Evolutionary conservation across 1,284 basidiomycete genomes (phyloP).

Genomic region (Ceratobasidium sp.): DNA sequence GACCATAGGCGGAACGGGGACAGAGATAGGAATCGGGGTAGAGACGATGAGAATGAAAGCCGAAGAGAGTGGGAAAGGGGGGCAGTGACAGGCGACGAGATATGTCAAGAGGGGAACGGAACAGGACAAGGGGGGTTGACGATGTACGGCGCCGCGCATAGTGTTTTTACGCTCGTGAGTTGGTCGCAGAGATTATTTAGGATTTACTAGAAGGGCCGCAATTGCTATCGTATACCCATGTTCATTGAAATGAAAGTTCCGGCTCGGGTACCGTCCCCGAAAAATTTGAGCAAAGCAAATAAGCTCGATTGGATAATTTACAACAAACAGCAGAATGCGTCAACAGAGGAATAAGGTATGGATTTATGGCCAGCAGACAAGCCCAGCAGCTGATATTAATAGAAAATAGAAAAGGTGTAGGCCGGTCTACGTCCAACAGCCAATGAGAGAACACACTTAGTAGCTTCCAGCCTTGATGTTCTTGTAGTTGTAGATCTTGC

Average conservation of each 20-base stretch:
- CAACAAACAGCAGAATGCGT: neutral
- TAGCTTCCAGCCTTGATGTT: conserved; percentile 3
- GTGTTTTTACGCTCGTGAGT: neutral
- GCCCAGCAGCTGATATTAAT: neutral
- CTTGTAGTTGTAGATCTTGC: conserved; percentile 35
- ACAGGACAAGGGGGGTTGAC: conserved; percentile 18
- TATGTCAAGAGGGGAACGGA: conserved; percentile 16
- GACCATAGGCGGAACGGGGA: conserved; percentile 5
- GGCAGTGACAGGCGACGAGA: conserved; percentile 3
- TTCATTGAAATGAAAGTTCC: neutral
- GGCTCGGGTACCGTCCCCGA: neutral
- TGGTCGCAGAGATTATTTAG: neutral
- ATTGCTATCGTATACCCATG: neutral
- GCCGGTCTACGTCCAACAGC: neutral
- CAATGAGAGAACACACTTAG: neutral
- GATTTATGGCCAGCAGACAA: neutral
- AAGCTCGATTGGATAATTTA: neutral
- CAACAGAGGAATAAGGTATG: neutral
- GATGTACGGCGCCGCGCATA: conserved; percentile 17
- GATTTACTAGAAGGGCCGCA: neutral
- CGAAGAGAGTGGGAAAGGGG: neutral
- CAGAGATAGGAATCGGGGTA: neutral
- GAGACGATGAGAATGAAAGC: neutral
- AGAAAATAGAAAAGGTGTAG: neutral
- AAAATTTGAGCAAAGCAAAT: neutral